Percentiles rank a stretch among this genome's conserved stretches.
phyloP scores from a whole-genome alignment of 371 early-diverging fungal species.

The Zopfochytrium polystomum region DNA sequence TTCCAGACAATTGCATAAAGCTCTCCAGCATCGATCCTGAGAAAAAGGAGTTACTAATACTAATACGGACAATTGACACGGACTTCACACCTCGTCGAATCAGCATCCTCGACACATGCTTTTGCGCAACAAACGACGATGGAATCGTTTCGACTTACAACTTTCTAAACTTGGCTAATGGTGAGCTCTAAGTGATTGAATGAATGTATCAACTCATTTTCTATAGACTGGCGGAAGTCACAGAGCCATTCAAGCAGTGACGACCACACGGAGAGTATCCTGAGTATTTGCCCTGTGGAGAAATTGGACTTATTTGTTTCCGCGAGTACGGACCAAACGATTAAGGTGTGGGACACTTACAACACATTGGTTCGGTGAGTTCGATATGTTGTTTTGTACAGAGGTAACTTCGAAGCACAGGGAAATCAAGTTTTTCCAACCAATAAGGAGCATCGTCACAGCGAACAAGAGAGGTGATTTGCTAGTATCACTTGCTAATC shows the following conservation, averaged over 20 bases:
- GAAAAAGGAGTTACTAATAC: slow-evolving; percentile 22
- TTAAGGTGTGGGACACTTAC: slow-evolving; percentile 48
- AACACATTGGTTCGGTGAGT: slow-evolving; percentile 45
- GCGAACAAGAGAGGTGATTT: slow-evolving; percentile 42
- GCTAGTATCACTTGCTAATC: slow-evolving; percentile 43
- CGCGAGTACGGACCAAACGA: slow-evolving; percentile 35
- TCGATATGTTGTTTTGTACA: not conserved
- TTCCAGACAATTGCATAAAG: slow-evolving; percentile 30
- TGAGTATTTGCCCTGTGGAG: slow-evolving; percentile 26
- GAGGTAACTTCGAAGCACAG: slow-evolving; percentile 16
- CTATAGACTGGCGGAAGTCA: too few relatives aligned
- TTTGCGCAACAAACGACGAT: too few relatives aligned
- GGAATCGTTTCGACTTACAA: too few relatives aligned
- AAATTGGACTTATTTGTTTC: slow-evolving; percentile 39
- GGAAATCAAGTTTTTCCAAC: slow-evolving; percentile 51
- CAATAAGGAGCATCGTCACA: slow-evolving; percentile 34
- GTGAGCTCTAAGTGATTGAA: too few relatives aligned
- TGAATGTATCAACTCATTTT: too few relatives aligned
- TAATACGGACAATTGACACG: slow-evolving; percentile 31
- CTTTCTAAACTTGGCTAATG: too few relatives aligned
- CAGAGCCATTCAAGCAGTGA: slow-evolving; percentile 41
- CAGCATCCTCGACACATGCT: too few relatives aligned
- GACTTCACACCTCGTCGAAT: slow-evolving; percentile 35
- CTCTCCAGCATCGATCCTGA: slow-evolving; percentile 33
- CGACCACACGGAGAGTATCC: slow-evolving; percentile 47